These are phyloP conservation scores for Verticillium dahliae DNA, from an alignment of 2,329 filamentous ascomycete species.

Conservation along the genomic window DNA sequence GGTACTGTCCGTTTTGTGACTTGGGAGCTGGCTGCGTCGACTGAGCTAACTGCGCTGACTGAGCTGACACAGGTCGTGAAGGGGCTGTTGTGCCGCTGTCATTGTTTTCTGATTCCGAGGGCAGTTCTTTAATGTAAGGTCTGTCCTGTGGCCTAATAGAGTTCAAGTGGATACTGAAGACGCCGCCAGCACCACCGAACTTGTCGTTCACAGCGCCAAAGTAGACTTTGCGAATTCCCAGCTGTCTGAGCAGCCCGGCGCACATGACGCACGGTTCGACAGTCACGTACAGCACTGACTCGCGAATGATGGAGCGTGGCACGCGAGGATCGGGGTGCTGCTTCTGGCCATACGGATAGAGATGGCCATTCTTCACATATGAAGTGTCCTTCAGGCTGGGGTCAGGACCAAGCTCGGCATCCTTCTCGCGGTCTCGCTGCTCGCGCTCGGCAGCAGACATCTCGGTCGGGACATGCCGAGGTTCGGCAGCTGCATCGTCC, in stretches of 20 bases:
- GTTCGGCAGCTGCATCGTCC: slow-evolving; percentile 2
- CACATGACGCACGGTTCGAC: slow-evolving; percentile 99
- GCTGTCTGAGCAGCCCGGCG: slow-evolving; percentile 83
- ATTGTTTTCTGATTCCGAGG: background rate
- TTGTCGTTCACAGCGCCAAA: slow-evolving; percentile 95
- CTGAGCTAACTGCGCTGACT: background rate
- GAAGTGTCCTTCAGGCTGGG: slow-evolving; percentile 36
- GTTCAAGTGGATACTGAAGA: slow-evolving; percentile 75
- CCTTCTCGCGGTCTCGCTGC: slow-evolving; percentile 14
- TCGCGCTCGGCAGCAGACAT: slow-evolving; percentile 5
- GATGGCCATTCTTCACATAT: slow-evolving; percentile 46
- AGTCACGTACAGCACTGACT: slow-evolving; percentile 84
- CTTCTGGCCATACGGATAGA: slow-evolving; percentile 58
- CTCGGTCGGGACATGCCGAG: slow-evolving; percentile 14
- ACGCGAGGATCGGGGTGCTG: slow-evolving; percentile 49
- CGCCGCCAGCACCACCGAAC: slow-evolving; percentile 92
- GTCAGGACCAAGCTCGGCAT: slow-evolving; percentile 17
- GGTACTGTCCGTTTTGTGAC: background rate
- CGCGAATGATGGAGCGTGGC: slow-evolving; percentile 59
- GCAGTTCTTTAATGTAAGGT: background rate
- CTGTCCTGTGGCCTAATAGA: slow-evolving; percentile 20
- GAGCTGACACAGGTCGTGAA: background rate
- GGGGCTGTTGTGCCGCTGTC: background rate
- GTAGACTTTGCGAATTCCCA: slow-evolving; percentile 82
- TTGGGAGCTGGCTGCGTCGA: background rate